Evolutionary conservation across 176 grass and related monocot species (phyloP).

Genomic region (Pharus latifolius): DNA sequence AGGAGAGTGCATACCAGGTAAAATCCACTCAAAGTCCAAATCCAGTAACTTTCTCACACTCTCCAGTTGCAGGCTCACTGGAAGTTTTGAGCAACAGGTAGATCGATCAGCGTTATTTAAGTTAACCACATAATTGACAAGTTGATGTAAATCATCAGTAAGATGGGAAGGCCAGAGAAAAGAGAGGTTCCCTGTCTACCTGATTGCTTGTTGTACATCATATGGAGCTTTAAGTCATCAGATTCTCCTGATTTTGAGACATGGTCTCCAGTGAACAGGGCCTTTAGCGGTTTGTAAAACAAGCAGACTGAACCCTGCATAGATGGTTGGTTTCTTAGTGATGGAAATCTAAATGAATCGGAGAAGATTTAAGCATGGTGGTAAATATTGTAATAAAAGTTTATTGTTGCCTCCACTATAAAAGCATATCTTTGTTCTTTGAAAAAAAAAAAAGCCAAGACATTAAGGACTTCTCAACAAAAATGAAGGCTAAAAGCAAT

Average conservation of each 20-base stretch:
- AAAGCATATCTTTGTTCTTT: background rate
- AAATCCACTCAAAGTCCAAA: slow-evolving; percentile 47
- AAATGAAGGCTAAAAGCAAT: background rate
- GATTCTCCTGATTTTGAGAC: slow-evolving; percentile 54
- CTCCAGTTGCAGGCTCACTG: slow-evolving; percentile 65
- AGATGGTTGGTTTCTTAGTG: background rate
- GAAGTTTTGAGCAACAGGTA: background rate
- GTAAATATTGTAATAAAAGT: background rate
- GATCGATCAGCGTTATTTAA: background rate
- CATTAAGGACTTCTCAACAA: background rate
- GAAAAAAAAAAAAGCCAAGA: background rate
- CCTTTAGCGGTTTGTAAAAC: slow-evolving; percentile 49
- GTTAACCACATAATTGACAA: background rate
- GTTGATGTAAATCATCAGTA: background rate
- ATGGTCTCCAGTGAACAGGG: slow-evolving; percentile 70
- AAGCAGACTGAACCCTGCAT: slow-evolving; percentile 83
- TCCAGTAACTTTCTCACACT: slow-evolving; percentile 61
- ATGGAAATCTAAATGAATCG: background rate
- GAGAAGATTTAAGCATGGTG: background rate
- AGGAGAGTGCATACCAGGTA: slow-evolving; percentile 45
- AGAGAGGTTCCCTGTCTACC: slow-evolving; percentile 18
- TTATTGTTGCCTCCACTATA: background rate
- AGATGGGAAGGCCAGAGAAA: background rate
- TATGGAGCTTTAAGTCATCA: slow-evolving; percentile 32
- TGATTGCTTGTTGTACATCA: slow-evolving; percentile 64